Conservation (phyloP, 768 basidiomycete genomes). For the Kwoniella shandongensis region DNA sequence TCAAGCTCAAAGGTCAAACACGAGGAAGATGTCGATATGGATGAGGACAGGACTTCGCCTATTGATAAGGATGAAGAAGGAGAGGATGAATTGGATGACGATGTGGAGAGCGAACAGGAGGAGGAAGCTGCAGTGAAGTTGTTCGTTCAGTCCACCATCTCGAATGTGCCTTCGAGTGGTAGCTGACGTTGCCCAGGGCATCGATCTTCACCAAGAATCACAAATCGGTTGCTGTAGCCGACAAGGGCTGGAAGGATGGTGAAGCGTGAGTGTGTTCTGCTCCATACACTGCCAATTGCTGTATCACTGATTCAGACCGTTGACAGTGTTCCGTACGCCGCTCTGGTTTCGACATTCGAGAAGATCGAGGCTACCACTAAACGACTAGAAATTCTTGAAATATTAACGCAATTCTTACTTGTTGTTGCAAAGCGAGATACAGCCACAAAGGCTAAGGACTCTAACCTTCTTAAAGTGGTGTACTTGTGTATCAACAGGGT, state of each 20-base stretch:
- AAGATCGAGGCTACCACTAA: conserved; percentile 93
- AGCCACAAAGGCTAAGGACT: conserved; percentile 66
- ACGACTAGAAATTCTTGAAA: conserved; percentile 83
- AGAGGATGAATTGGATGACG: conserved; percentile 53
- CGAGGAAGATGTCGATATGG: conserved; percentile 20
- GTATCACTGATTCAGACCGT: conserved; percentile 14
- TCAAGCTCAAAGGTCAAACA: conserved; percentile 22
- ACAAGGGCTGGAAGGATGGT: conserved; percentile 75
- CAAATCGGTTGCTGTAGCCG: conserved; percentile 54
- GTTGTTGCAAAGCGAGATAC: conserved; percentile 85
- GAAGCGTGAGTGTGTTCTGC: conserved; percentile 64
- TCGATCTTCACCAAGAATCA: conserved; percentile 48
- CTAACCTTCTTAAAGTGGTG: conserved; percentile 72
- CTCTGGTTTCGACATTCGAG: conserved; percentile 81
- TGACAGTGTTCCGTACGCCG: conserved; percentile 85
- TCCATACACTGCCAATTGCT: neutral
- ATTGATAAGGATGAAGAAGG: conserved; percentile 55
- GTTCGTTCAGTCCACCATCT: conserved; percentile 54
- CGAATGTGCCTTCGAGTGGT: neutral
- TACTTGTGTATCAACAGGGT: conserved; percentile 97
- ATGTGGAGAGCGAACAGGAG: conserved; percentile 51
- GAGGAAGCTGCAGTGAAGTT: conserved; percentile 62
- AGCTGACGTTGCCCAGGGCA: conserved; percentile 26
- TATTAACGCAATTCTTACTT: conserved; percentile 82
- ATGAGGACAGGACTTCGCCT: conserved; percentile 6